Conservation (phyloP, 148 eudicot genomes). For the Spergularia marina region DNA sequence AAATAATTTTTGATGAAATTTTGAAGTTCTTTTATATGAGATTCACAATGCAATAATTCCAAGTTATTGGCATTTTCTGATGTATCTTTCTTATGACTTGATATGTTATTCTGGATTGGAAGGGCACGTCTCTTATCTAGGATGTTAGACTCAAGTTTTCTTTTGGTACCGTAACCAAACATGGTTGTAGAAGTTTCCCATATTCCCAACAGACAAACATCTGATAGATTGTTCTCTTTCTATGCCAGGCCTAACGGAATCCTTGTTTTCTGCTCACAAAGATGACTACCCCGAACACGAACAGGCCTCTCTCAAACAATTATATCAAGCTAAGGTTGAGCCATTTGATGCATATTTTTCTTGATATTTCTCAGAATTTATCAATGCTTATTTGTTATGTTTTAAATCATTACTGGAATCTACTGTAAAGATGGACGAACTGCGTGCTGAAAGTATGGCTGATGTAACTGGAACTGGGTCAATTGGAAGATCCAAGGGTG, state of each 20-base stretch:
- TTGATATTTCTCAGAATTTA: background rate
- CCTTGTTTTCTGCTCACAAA: slow-evolving; percentile 80
- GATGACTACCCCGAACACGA: slow-evolving; percentile 96
- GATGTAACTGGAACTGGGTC: slow-evolving; percentile 63
- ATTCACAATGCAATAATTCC: background rate
- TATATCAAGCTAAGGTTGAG: slow-evolving; percentile 80
- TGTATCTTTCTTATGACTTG: no score
- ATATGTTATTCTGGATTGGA: no score
- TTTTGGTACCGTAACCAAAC: background rate
- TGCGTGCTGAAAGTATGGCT: slow-evolving; percentile 76
- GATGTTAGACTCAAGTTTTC: background rate
- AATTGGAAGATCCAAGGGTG: slow-evolving; percentile 94
- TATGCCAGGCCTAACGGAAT: slow-evolving; percentile 83
- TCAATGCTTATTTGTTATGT: background rate
- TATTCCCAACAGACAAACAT: background rate
- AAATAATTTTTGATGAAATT: background rate
- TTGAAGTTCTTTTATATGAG: background rate
- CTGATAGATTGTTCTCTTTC: slow-evolving; percentile 14
- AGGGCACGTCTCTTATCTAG: background rate
- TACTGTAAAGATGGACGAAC: slow-evolving; percentile 74
- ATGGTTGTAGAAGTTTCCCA: background rate
- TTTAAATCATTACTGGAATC: slow-evolving; percentile 10
- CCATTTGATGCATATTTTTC: background rate
- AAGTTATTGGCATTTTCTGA: background rate
- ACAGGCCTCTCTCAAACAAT: slow-evolving; percentile 85